Conservation (phyloP, 2,329 filamentous ascomycete species). For the Alternaria triticina region DNA sequence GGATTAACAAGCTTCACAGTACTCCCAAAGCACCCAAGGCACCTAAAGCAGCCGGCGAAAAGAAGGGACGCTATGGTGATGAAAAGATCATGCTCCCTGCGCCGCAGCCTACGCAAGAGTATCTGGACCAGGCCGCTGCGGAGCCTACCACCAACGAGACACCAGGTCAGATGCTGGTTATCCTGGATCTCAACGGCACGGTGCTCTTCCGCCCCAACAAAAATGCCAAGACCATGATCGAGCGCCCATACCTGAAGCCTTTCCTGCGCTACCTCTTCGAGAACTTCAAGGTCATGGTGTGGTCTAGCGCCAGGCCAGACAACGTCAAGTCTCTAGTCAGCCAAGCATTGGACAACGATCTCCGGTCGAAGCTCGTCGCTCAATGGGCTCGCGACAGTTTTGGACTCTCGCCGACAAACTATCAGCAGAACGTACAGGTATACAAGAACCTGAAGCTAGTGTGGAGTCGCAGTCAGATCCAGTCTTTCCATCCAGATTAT, state of each 20-base stretch:
- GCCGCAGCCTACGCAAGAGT: slow-evolving; percentile 66
- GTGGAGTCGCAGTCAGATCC: slow-evolving; percentile 64
- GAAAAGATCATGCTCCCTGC: slow-evolving; percentile 51
- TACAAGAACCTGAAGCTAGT: slow-evolving; percentile 83
- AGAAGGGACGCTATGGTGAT: slow-evolving; percentile 26
- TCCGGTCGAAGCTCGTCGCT: slow-evolving; percentile 66
- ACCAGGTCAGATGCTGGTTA: slow-evolving; percentile 73
- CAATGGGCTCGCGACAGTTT: slow-evolving; percentile 82
- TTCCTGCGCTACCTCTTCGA: slow-evolving; percentile 79
- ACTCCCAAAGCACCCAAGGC: slow-evolving; percentile 1
- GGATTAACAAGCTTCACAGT: slow-evolving; percentile 34
- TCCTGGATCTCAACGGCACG: slow-evolving; percentile 94
- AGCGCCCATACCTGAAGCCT: slow-evolving; percentile 68
- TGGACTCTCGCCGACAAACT: slow-evolving; percentile 69
- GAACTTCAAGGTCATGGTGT: slow-evolving; percentile 82
- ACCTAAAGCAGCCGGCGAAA: slow-evolving; percentile 7
- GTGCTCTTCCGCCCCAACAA: slow-evolving; percentile 73
- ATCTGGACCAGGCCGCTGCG: slow-evolving; percentile 63
- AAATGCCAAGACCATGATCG: slow-evolving; percentile 60
- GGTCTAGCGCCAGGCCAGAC: slow-evolving; percentile 80
- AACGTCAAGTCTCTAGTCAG: slow-evolving; percentile 75
- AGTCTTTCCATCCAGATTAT: slow-evolving; percentile 51
- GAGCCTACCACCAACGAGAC: slow-evolving; percentile 38
- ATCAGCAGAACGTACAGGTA: slow-evolving; percentile 75
- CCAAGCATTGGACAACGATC: slow-evolving; percentile 64